phyloP scores from a whole-genome alignment of 2,329 filamentous ascomycete species.

The Exophiala sideris region DNA sequence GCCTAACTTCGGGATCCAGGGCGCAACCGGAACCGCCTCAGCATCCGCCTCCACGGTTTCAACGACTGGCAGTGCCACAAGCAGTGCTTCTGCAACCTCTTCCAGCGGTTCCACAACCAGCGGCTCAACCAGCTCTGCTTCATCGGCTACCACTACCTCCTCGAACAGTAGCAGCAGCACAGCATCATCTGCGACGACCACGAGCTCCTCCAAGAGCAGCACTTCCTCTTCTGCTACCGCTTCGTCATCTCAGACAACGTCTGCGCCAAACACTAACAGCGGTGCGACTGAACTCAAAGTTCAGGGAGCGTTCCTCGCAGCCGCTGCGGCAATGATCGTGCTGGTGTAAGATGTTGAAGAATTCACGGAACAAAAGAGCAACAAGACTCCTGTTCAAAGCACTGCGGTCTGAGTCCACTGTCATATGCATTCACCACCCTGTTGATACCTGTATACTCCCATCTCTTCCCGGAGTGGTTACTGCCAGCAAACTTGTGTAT shows the following conservation, averaged over 20 bases:
- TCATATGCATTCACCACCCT: not conserved
- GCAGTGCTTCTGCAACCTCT: slow-evolving; percentile 26
- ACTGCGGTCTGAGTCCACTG: no score
- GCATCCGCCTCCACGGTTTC: slow-evolving; percentile 33
- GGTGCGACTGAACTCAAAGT: slow-evolving; percentile 33
- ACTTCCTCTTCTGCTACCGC: slow-evolving; percentile 14
- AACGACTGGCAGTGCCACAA: slow-evolving; percentile 28
- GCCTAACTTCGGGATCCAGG: slow-evolving; percentile 50
- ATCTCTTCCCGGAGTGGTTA: not conserved
- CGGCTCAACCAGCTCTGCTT: slow-evolving; percentile 7
- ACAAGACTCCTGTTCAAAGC: not conserved
- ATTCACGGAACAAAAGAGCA: not conserved
- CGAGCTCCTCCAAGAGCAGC: slow-evolving; percentile 12
- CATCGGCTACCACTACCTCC: slow-evolving; percentile 19
- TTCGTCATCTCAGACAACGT: slow-evolving; percentile 30
- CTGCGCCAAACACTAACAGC: slow-evolving; percentile 32
- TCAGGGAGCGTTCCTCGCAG: slow-evolving; percentile 36
- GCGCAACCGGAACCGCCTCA: slow-evolving; percentile 39
- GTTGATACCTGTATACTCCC: not conserved
- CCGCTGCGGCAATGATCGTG: slow-evolving; percentile 35
- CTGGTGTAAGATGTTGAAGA: slow-evolving; percentile 32
- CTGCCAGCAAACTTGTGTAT: no score
- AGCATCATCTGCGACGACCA: slow-evolving; percentile 27
- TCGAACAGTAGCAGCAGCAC: slow-evolving; percentile 29
- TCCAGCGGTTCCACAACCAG: slow-evolving; percentile 29